Percentiles rank a stretch among this genome's conserved stretches.
Evolutionary conservation across 768 basidiomycete species (phyloP).

Genomic region (Mycena capillaripes): DNA sequence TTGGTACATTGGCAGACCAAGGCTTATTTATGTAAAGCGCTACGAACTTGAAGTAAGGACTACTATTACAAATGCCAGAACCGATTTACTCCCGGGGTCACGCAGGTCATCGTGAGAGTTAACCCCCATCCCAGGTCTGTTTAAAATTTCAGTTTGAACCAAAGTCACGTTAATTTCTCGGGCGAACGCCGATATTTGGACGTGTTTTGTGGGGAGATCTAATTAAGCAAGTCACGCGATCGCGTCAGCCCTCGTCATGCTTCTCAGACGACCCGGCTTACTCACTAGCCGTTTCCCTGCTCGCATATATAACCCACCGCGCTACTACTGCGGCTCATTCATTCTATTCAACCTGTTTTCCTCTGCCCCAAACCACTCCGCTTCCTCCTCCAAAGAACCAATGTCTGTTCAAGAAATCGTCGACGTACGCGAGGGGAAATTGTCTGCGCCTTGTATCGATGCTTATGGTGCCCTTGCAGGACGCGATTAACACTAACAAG

Average conservation of each 20-base stretch:
- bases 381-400: conserved; percentile 22
- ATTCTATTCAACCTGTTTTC: conserved; percentile 24
- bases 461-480: conserved; percentile 35
- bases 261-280: conserved; percentile 26
- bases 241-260: conserved; percentile 32
- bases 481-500: conserved; percentile 51
- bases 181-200: neutral
- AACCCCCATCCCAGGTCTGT: too few species aligned
- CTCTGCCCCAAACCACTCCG: conserved; percentile 13
- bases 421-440: conserved; percentile 5
- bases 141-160: neutral
- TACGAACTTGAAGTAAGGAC: too few species aligned
- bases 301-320: conserved; percentile 29
- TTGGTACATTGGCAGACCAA: too few species aligned
- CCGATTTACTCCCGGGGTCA: too few species aligned
- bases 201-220: neutral
- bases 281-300: conserved; percentile 7
- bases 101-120: too few species aligned
- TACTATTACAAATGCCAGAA: too few species aligned
- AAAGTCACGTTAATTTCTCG: neutral
- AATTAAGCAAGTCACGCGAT: conserved; percentile 12
- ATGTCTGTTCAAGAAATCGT: conserved; percentile 33
- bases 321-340: neutral
- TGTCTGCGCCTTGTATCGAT: neutral
- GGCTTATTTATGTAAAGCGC: too few species aligned